Conservation (phyloP, 2,329 filamentous ascomycete genomes). For the Fusarium stilboides region DNA sequence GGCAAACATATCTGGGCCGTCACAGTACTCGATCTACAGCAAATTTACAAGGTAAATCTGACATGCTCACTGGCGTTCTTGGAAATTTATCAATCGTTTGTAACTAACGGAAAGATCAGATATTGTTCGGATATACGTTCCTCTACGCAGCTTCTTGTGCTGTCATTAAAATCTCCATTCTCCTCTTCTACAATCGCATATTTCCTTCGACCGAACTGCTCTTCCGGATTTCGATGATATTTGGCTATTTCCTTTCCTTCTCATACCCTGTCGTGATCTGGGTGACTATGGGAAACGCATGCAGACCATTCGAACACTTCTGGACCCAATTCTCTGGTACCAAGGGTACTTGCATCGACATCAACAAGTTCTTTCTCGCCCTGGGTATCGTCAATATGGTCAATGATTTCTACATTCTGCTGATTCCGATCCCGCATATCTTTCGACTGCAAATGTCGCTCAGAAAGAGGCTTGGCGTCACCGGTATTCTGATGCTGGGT, state of each 20-base stretch:
- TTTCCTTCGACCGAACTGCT: conserved; percentile 2
- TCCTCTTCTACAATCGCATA: conserved; percentile 31
- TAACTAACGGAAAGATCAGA: background rate
- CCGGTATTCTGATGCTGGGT: conserved; percentile 20
- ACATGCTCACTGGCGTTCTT: too few species aligned
- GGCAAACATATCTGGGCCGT: conserved; percentile 29
- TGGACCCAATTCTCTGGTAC: conserved; percentile 20
- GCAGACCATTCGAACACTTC: conserved; percentile 13
- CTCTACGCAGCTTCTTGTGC: conserved; percentile 16
- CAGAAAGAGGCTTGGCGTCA: conserved; percentile 18
- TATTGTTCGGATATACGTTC: conserved; percentile 20
- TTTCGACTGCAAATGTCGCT: conserved; percentile 17
- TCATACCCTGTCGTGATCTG: conserved; percentile 26
- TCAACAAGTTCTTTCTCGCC: conserved; percentile 31
- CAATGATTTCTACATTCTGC: conserved; percentile 14
- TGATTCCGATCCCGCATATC: conserved; percentile 24
- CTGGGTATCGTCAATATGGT: conserved; percentile 26
- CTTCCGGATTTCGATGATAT: conserved; percentile 3
- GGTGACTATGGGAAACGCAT: conserved; percentile 25
- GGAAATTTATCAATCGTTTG: too few species aligned
- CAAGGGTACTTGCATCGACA: conserved; percentile 19
- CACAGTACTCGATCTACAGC: conserved; percentile 1
- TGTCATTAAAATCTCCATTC: conserved; percentile 29
- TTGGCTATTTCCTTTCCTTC: conserved; percentile 25
- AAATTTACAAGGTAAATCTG: conserved; percentile 17